Conservation (phyloP, 2,329 filamentous ascomycete species). For the Ilyonectria destructans region DNA sequence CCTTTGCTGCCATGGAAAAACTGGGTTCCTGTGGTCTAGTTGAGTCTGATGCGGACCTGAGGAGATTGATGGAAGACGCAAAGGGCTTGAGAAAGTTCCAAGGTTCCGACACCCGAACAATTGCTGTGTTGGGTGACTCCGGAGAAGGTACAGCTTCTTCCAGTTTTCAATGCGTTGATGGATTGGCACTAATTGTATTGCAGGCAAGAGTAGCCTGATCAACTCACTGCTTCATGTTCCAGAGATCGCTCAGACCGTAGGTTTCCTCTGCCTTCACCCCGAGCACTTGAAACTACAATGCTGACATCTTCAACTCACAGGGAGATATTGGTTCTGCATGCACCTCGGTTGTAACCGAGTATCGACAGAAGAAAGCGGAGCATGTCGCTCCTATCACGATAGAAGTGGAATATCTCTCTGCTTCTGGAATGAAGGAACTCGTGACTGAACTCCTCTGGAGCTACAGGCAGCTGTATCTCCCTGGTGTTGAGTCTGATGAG, state of each 20-base stretch:
- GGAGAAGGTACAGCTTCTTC: constrained; percentile 22
- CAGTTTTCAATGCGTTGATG: neutral
- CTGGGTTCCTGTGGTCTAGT: neutral
- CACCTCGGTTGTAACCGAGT: constrained; percentile 56
- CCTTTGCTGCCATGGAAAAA: constrained; percentile 14
- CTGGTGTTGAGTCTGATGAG: constrained; percentile 38
- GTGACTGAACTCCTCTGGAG: constrained; percentile 53
- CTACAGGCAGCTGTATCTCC: constrained; percentile 51
- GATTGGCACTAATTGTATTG: neutral
- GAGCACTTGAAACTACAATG: neutral
- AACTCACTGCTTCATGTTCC: constrained; percentile 55
- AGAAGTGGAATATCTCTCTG: constrained; percentile 53
- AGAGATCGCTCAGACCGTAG: constrained; percentile 47
- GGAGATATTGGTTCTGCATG: constrained; percentile 54
- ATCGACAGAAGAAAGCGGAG: constrained; percentile 47
- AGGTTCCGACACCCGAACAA: constrained; percentile 29
- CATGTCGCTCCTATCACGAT: constrained; percentile 51
- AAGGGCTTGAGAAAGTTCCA: constrained; percentile 21
- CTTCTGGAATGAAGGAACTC: constrained; percentile 46
- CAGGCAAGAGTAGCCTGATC: constrained; percentile 53
- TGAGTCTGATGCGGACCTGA: neutral
- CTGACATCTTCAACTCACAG: constrained; percentile 16
- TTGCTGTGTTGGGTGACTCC: constrained; percentile 34
- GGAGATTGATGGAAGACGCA: constrained; percentile 19
- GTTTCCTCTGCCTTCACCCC: neutral